Evolutionary conservation across 306 rosid species (phyloP), one percentile per base, ranked within the genome.

Genomic region (cucumber (Cucumis sativus)): DNA sequence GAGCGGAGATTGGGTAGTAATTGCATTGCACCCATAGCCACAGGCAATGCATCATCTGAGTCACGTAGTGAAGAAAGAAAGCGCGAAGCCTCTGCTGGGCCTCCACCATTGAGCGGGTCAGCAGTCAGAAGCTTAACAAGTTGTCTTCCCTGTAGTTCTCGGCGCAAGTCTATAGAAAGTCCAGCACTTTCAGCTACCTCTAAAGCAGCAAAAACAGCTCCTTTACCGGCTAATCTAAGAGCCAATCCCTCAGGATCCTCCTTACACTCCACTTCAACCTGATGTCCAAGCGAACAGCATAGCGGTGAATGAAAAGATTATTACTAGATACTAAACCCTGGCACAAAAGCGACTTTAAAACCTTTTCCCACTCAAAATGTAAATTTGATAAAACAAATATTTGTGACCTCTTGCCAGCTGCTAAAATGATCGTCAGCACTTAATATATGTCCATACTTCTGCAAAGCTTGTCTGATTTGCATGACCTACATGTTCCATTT

Each of bases 21-120:
- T 86, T 94, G 98, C 98, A 94, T 94, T 80, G 98, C 98, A 83
- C 96, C 95, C 98, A 94, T 90, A 82, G 96, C 98, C 82, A 94
- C 98, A 43, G 98, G 98, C 84, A 92, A 80, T 80, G 98, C 98
- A 88, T 94, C 98, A 79, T 94, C 92, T 17, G 93, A 85, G 84
- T 92, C 97, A 78, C 96, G 88, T 74, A 94, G 83, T 18, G 98
- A 94, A 79, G 98, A 94, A 83, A 94, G 98, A 86, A 94, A 94
- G 45, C 97, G 98, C 6, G 98, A 94, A 77, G 97, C 98, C 90
- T 94, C 98, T 79, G 98, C 97, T 72, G 97, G 97, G 81, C 97
- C 98, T 57, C 98, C 98, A 65, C 98, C 98, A 85, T 83, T 90
- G 59, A 94, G 98, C 77, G 98, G 98, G 78, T 94, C 98, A 20